Conservation (phyloP, 106 monocot species). For the Allium cepa region DNA sequence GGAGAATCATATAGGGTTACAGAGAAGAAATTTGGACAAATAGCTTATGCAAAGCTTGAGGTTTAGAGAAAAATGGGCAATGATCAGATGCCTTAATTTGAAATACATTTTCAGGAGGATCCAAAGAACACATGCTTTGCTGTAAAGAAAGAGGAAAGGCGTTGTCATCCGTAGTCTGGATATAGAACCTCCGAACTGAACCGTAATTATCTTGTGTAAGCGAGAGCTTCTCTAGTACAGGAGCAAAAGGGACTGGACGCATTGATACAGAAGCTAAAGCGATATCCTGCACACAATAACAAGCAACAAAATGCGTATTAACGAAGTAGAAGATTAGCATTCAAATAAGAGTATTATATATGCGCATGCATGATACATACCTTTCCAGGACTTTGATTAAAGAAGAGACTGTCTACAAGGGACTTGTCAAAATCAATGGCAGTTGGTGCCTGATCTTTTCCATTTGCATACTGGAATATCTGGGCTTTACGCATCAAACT, state of each 20-base stretch:
- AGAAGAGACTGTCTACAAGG: conserved; percentile 45
- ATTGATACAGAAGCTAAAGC: conserved; percentile 80
- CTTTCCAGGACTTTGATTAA: conserved; percentile 84
- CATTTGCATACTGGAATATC: conserved; percentile 67
- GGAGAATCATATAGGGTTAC: too few species aligned
- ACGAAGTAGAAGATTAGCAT: too few species aligned
- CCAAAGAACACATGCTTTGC: conserved; percentile 45
- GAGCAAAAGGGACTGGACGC: conserved; percentile 74
- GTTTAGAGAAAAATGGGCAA: conserved; percentile 88
- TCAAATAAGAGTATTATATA: too few species aligned
- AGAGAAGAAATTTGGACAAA: conserved; percentile 46
- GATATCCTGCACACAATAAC: conserved; percentile 33
- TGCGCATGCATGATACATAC: conserved; percentile 13
- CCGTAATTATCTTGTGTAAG: conserved; percentile 55
- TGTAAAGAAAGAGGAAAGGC: conserved; percentile 60
- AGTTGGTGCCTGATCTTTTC: conserved; percentile 61
- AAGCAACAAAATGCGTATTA: too few species aligned
- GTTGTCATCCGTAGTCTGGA: conserved; percentile 77
- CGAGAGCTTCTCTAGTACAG: conserved; percentile 65
- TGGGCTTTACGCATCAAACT: conserved; percentile 54
- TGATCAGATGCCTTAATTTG: conserved; percentile 79
- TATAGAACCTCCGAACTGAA: conserved; percentile 62
- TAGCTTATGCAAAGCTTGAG: conserved; percentile 65
- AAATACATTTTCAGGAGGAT: conserved; percentile 54
- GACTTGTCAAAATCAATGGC: conserved; percentile 72